Evolutionary conservation across 2,329 filamentous ascomycete genomes (phyloP).

Genomic region (Chrysoporthe deuterocubensis): DNA sequence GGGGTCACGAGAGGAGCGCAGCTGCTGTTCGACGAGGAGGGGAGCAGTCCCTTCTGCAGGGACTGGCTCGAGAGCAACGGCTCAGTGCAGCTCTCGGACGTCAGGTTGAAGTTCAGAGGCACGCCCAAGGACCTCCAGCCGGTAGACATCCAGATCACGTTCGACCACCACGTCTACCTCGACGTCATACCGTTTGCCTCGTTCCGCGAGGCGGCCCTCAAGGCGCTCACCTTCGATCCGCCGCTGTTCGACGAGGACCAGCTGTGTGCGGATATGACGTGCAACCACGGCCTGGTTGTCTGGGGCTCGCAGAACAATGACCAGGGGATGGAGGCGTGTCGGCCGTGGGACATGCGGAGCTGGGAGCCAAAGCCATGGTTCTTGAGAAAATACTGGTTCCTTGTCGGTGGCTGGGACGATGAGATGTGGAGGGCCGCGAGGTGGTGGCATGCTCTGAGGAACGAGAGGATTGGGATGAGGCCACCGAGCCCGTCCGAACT

Average conservation of each 20-base stretch:
- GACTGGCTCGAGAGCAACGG: conserved; percentile 33
- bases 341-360: conserved; percentile 49
- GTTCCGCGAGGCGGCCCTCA: conserved; percentile 39
- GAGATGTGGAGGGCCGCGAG: conserved; percentile 41
- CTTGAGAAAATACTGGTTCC: conserved; percentile 44
- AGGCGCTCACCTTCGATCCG: conserved; percentile 33
- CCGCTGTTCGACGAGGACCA: conserved; percentile 41
- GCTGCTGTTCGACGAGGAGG: conserved; percentile 34
- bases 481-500: not conserved
- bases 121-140: conserved; percentile 39
- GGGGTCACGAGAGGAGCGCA: conserved; percentile 35
- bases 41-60: conserved; percentile 40
- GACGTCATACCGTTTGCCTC: conserved; percentile 41
- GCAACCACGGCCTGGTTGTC: conserved; percentile 41
- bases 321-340: conserved; percentile 39
- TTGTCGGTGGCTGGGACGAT: conserved; percentile 42
- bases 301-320: conserved; percentile 40
- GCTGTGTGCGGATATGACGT: conserved; percentile 41
- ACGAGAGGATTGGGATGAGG: conserved; percentile 14
- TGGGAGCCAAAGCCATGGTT: conserved; percentile 52
- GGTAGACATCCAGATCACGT: conserved; percentile 38
- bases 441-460: conserved; percentile 38
- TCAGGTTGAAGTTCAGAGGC: conserved; percentile 34
- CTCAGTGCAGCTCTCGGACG: conserved; percentile 33
- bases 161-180: conserved; percentile 43